Base-by-base conservation (phyloP, 345 rosid genomes). In the Eucalyptus tenuipes region DNA sequence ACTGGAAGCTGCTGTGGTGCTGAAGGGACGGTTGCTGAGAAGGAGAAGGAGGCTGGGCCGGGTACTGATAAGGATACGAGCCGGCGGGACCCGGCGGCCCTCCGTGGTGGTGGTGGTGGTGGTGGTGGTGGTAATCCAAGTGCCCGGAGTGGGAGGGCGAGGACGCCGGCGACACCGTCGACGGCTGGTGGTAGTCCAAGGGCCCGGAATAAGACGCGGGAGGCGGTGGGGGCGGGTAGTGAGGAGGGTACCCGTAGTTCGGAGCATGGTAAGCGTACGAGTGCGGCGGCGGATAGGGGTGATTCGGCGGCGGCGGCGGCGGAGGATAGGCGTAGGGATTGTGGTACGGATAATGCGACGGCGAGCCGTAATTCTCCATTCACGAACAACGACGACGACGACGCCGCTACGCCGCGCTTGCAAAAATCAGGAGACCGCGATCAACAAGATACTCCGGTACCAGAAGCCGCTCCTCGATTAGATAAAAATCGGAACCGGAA, bases 291-390 rank as follows among this genome's bases (percentile, higher is more conserved):
- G 93, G 90, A n/a, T 89, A 91, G 25, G 91, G 79, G 71, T 89
- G 92, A 22, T 89, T 88, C 33, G 81, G 91, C n/a, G 86, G 90
- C 33, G 86, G 91, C 53, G 81, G 91, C n/a, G 86, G 90, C 10
- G 90, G 88, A 37, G 89, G 71, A 88, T 89, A 75, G 42, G 87
- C 61, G 37, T 88, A 90, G 17, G 89, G 88, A 85, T 87, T 49
- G 48, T 84, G 82, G 87, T 95, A 92, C 49, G 92, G 93, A 81
- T 94, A 95, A 44, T 81, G 79, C 8, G 79, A 49, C 13, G 90
- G 90, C 68, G 94, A 89, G 10, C 97, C 94, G 88, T 96, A 75
- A 91, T 92, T 92, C 88, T 92, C 94, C 94, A 93, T 66, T 31
- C 9, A 17, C 5, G 22, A 66, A 66, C 12, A 31, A 64, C 71